Base-by-base conservation (phyloP, 163 green algal species). In the Picocystis sp. region DNA sequence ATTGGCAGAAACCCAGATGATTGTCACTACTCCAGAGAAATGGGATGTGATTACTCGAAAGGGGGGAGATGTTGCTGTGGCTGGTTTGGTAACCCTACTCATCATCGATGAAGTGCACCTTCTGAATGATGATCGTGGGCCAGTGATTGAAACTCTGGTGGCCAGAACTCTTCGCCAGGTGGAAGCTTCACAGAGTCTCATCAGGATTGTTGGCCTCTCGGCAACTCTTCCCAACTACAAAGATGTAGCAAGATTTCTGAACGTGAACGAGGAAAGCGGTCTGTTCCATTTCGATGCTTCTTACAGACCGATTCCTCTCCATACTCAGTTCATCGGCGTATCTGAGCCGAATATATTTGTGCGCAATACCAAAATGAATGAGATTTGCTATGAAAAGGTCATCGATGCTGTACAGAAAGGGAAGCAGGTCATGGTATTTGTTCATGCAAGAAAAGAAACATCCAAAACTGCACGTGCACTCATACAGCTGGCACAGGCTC, bases 31-130 rank as follows among this genome's bases (percentile, higher is more conserved):
- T 3, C 89, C 89, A 3, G 89, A 98, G 73, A 97, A 97, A 70
- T 97, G 89, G 89, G 89, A 98, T 61, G 89, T 96, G 21, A 93
- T 97, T 56, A 98, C 89, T 5, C 76, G 89, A 49, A 98, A 98
- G 76, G 72, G 83, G 74, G 42, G n/a, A 15, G 86, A 96, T 50
- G 80, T 89, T 52, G 56, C 60, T 11, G 61, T 93, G 15, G 71
- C 80, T 5, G 61, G 70, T 1, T 57, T 81, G 8, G 83, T 98
- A 22, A 67, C 66, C 24, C 77, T 98, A 53, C 81, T 98, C 8
- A 96, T 98, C 66, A 92, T 98, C 45, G 89, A 98, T 21, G 29
- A 22, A 35, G 47, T 94, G 19, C 89, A 98, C 66, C 72, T 98
- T 63, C 74, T 98, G 14, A 95, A 96, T 50, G 89, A 98, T 54